These are phyloP conservation scores for Plasmodium blacklocki DNA, from an alignment of 169 alveolate genomes.

Conservation along the genomic window DNA sequence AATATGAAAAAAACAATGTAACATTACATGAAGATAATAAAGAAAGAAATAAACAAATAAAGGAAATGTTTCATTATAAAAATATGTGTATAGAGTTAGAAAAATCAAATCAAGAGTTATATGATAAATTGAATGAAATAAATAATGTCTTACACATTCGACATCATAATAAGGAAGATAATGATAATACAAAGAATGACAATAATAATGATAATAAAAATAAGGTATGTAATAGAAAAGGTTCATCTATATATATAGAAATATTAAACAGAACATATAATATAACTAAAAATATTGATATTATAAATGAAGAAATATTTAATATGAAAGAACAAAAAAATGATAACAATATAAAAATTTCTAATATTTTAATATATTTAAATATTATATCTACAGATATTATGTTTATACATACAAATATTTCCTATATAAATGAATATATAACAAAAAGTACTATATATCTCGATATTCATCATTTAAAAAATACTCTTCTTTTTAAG, in stretches of 20 bases:
- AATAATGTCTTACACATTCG: background rate
- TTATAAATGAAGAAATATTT: conserved; percentile 20
- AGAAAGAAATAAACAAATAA: background rate
- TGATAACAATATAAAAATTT: conserved; percentile 3
- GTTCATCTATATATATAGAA: conserved; percentile 9
- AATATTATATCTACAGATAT: conserved; percentile 26
- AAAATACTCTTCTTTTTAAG: background rate
- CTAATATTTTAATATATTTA: conserved; percentile 13
- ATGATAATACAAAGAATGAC: too few species aligned
- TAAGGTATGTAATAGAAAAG: too few species aligned
- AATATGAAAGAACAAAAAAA: background rate
- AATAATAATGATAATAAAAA: too few species aligned
- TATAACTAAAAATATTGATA: conserved; percentile 28
- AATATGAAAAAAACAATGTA: conserved; percentile 6
- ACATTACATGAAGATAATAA: background rate
- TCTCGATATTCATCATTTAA: background rate
- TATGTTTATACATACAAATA: conserved; percentile 20
- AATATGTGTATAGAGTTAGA: conserved; percentile 10
- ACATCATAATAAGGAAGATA: background rate
- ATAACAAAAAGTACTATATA: conserved; percentile 7
- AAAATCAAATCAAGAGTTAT: background rate
- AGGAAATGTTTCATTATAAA: background rate
- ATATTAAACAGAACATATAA: conserved; percentile 24
- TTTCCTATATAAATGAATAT: conserved; percentile 3
- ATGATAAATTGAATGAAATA: background rate